Evolutionary conservation across 2,329 filamentous ascomycete species (phyloP).

Genomic region (Periconia macrospinosa): DNA sequence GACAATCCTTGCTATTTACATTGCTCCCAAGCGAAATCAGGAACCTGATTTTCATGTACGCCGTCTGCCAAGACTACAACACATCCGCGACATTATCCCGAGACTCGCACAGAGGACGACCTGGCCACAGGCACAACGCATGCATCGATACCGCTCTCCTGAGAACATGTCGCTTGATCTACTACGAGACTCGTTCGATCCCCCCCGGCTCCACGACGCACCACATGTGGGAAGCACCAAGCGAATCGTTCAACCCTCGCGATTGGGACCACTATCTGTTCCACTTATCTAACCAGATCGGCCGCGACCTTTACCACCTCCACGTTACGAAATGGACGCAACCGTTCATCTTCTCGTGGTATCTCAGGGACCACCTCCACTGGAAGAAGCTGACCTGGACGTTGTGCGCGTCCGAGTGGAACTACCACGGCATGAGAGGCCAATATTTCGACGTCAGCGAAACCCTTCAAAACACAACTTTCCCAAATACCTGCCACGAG

Average conservation of each 20-base stretch:
- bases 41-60: slow-evolving; percentile 3
- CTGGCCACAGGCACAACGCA: slow-evolving; percentile 34
- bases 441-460: slow-evolving; percentile 8
- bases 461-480: slow-evolving; percentile 4
- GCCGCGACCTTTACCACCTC: slow-evolving; percentile 23
- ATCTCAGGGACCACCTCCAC: slow-evolving; percentile 16
- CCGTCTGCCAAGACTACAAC: slow-evolving; percentile 11
- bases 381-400: slow-evolving; percentile 31
- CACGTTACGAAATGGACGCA: slow-evolving; percentile 14
- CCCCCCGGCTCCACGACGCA: slow-evolving; percentile 35
- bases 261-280: slow-evolving; percentile 22
- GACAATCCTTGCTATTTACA: not conserved
- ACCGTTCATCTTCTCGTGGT: slow-evolving; percentile 6
- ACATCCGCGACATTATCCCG: slow-evolving; percentile 5
- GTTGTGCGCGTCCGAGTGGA: slow-evolving; percentile 16
- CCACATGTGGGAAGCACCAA: slow-evolving; percentile 14
- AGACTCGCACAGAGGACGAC: slow-evolving; percentile 17
- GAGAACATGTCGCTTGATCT: slow-evolving; percentile 43
- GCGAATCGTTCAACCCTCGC: slow-evolving; percentile 12
- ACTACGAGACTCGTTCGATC: slow-evolving; percentile 41
- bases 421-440: slow-evolving; percentile 6
- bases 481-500: slow-evolving; percentile 25
- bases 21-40: slow-evolving; percentile 5
- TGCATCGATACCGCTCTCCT: slow-evolving; percentile 34
- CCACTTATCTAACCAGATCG: slow-evolving; percentile 21